phyloP scores from a whole-genome alignment of 2,329 filamentous ascomycete species.

The Talaromyces sp. region DNA sequence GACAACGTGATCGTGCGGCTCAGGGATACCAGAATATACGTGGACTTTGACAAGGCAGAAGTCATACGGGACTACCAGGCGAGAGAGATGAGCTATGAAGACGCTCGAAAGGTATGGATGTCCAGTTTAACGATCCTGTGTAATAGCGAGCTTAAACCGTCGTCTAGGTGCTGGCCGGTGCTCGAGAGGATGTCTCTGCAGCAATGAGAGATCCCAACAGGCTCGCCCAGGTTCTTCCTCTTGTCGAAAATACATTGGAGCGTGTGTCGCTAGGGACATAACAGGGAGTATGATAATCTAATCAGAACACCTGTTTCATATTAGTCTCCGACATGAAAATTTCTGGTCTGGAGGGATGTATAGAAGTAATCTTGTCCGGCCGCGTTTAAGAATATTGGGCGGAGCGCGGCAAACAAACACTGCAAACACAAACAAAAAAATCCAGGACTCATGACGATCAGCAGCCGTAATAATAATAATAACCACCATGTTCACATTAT shows the following conservation, averaged over 20 bases:
- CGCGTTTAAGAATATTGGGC: not conserved
- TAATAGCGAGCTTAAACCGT: constrained; percentile 17
- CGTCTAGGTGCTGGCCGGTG: constrained; percentile 42
- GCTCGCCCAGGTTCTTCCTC: constrained; percentile 62
- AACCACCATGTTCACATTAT: not conserved
- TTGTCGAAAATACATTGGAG: constrained; percentile 66
- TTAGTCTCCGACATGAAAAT: not conserved
- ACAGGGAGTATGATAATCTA: not conserved
- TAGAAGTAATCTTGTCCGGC: not conserved
- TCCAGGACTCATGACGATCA: not conserved
- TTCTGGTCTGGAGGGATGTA: not conserved
- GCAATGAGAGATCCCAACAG: constrained; percentile 75
- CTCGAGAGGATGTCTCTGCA: constrained; percentile 68
- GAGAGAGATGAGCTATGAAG: constrained; percentile 76
- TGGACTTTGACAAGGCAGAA: constrained; percentile 75
- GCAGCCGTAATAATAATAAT: not conserved
- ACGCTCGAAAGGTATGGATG: constrained; percentile 61
- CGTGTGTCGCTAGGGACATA: constrained; percentile 29
- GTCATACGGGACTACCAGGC: constrained; percentile 86
- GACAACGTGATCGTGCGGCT: constrained; percentile 86
- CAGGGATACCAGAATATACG: constrained; percentile 83
- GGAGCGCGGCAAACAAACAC: constrained; percentile 19
- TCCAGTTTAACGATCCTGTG: not conserved
- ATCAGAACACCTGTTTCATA: not conserved
- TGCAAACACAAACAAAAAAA: constrained; percentile 22